Conservation (phyloP, 1,139 yeast genomes). For the Spathaspora sp. region DNA sequence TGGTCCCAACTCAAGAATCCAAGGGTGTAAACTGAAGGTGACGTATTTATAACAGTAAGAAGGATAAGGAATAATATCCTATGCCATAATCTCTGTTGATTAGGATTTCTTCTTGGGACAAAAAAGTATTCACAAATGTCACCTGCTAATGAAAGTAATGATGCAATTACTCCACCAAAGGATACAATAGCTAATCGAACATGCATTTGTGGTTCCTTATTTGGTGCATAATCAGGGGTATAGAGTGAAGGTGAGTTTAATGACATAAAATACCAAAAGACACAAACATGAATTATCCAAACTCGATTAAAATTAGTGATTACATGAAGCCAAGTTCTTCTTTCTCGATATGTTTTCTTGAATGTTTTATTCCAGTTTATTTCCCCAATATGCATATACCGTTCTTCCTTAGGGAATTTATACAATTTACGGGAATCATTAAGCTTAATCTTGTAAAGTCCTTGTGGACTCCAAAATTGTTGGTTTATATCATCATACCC, state of each 20-base stretch:
- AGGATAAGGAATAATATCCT: slow-evolving; percentile 45
- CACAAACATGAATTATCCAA: slow-evolving; percentile 77
- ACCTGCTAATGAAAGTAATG: slow-evolving; percentile 62
- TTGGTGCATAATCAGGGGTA: slow-evolving; percentile 55
- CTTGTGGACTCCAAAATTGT: slow-evolving; percentile 75
- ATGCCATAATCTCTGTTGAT: slow-evolving; percentile 49
- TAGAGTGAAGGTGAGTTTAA: slow-evolving; percentile 78
- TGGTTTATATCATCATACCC: slow-evolving; percentile 91
- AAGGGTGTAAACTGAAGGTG: slow-evolving; percentile 65
- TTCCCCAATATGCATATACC: slow-evolving; percentile 48
- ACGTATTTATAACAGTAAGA: slow-evolving; percentile 48
- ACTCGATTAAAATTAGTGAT: slow-evolving; percentile 76
- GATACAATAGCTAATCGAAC: slow-evolving; percentile 36
- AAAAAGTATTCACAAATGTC: slow-evolving; percentile 61
- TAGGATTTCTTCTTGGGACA: slow-evolving; percentile 73
- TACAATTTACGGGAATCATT: slow-evolving; percentile 44
- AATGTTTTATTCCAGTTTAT: slow-evolving; percentile 66
- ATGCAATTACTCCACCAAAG: slow-evolving; percentile 70
- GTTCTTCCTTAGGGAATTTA: slow-evolving; percentile 38
- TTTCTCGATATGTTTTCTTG: slow-evolving; percentile 71
- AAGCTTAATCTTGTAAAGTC: slow-evolving; percentile 50
- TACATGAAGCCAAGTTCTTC: slow-evolving; percentile 76
- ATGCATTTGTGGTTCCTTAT: slow-evolving; percentile 12
- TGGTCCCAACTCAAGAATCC: slow-evolving; percentile 52
- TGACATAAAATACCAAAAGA: slow-evolving; percentile 81